Evolutionary conservation across 257 asterid species (phyloP), one percentile per base, ranked within the genome.

Genomic region (Capsicum chinense): DNA sequence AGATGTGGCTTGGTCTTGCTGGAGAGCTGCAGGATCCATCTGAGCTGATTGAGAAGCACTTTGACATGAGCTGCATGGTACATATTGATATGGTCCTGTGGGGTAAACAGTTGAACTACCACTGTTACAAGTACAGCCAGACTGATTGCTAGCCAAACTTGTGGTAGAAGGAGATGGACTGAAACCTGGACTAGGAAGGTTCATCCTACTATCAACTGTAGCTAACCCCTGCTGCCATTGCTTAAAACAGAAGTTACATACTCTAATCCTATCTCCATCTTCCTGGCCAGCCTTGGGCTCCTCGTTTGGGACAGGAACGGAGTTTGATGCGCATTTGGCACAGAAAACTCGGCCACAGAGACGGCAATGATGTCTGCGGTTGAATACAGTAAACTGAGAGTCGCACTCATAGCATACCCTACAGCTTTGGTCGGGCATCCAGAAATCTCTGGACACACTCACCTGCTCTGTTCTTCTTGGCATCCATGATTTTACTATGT

Each of bases 381-480:
- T 94, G 78, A 94, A 89, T 87, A 93, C 90, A 5, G 95, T 92
- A 89, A 96, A 96, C 64, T 91, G 94, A 2, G 95, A 84, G 89
- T 96, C 99, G 86, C 99, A 96, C 79, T 96, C 98, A 82, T 96
- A 96, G 91, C 99, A 96, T 63, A 96, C 98, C 91, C 92, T 90
- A 92, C 99, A 96, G 84, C 98, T 96, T 88, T 91, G 89, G 87
- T 96, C 99, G 81, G 98, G 99, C 98, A 96, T 96, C 99, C 99
- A 96, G 87, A 96, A 96, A 87, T 94, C 98, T 91, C 97, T 92
- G 42, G 98, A 92, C 89, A 91, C 91, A 83, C 91, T 90, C 83
- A 92, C 90, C 64, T 96, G 97, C 88, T 92, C 97, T 44, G 92
- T 83, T 87, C 91, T 92, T 94, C 95, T 87, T 70, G 93, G 93